Evolutionary conservation across 2,329 filamentous ascomycete genomes (phyloP).

Genomic region (Diaporthe australafricana): DNA sequence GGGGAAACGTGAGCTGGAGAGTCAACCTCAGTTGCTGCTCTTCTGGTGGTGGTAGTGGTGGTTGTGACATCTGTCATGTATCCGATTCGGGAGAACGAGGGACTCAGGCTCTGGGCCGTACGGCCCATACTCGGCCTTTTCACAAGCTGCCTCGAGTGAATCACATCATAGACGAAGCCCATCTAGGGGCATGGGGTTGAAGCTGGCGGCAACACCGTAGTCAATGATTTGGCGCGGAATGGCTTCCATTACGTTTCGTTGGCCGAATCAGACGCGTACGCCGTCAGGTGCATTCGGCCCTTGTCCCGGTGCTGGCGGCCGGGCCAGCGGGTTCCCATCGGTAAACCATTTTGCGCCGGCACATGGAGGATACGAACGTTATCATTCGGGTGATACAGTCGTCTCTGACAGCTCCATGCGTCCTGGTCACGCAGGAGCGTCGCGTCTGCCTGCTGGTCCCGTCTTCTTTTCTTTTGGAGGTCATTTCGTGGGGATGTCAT

Average conservation of each 20-base stretch:
- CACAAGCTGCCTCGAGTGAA: not conserved
- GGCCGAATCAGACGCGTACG: not conserved
- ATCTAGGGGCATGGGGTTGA: not conserved
- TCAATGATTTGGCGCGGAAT: not conserved
- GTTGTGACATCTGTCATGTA: slow-evolving; percentile 2
- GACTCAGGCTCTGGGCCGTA: not conserved
- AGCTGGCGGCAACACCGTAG: not conserved
- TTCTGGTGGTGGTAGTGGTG: not conserved
- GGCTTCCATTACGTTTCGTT: not conserved
- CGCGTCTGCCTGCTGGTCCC: not conserved
- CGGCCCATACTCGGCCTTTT: not conserved
- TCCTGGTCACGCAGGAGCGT: not conserved
- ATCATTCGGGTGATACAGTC: not conserved
- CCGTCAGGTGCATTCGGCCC: not conserved
- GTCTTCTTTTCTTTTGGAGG: too few relatives aligned
- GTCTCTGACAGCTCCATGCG: not conserved
- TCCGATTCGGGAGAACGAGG: not conserved
- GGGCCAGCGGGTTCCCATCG: not conserved
- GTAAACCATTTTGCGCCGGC: not conserved
- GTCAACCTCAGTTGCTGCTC: slow-evolving; percentile 10
- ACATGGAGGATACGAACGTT: not conserved
- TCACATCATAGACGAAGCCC: not conserved
- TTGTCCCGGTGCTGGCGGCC: not conserved
- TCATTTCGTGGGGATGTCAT: not conserved
- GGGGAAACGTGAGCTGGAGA: not conserved